These are phyloP conservation scores for Escovopsis sp. DNA, from an alignment of 2,329 filamentous ascomycete species.

Conservation along the genomic window DNA sequence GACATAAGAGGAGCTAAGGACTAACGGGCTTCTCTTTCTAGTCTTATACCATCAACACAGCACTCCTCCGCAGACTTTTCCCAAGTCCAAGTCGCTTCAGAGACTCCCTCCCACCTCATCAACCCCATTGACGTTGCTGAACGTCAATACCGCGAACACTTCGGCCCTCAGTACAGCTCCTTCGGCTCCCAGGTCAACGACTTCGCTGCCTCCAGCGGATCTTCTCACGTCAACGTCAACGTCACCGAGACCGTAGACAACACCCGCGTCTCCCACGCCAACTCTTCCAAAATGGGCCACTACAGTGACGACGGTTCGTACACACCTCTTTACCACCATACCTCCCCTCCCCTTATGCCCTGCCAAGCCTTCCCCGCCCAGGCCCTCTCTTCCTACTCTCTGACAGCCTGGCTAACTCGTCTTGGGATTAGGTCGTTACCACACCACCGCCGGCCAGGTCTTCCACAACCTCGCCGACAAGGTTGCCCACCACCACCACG, in stretches of 20 bases:
- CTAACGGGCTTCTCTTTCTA: no score
- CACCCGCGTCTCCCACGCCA: conserved; percentile 29
- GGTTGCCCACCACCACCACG: conserved; percentile 33
- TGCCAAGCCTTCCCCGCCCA: neutral
- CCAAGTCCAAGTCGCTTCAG: no score
- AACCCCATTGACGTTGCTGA: conserved; percentile 48
- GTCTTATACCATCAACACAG: no score
- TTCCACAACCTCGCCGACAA: conserved; percentile 44
- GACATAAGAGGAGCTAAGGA: no score
- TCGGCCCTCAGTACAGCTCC: conserved; percentile 19
- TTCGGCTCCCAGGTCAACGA: conserved; percentile 17
- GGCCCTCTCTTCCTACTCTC: neutral
- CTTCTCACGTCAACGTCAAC: conserved; percentile 22
- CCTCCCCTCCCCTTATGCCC: no score
- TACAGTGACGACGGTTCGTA: conserved; percentile 47
- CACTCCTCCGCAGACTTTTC: no score
- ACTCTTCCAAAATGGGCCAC: conserved; percentile 48
- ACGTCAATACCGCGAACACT: conserved; percentile 48
- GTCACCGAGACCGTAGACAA: conserved; percentile 51
- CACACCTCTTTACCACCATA: neutral
- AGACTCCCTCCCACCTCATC: conserved; percentile 11
- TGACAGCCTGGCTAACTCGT: conserved; percentile 2
- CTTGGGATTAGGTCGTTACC: conserved; percentile 36
- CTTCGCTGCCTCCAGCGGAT: conserved; percentile 18
- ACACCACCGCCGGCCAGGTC: conserved; percentile 39